phyloP scores from a whole-genome alignment of 352 stramenopile genomes.

The Peronospora farinosa region DNA sequence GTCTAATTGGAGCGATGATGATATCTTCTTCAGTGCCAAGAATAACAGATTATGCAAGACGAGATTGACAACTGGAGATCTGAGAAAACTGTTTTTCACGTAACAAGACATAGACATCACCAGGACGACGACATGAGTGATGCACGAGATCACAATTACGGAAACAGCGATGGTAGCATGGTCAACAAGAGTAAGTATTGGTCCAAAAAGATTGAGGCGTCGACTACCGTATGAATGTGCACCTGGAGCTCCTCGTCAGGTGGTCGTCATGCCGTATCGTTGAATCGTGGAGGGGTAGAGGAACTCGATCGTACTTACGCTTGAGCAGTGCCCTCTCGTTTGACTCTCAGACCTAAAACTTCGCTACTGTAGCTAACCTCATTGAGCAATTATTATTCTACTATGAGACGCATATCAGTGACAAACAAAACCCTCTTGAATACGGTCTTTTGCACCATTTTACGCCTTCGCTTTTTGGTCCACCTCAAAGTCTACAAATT shows the following conservation, averaged over 20 bases:
- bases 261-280: slow-evolving; percentile 50
- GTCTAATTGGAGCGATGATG: slow-evolving; percentile 47
- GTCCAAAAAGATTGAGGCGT: slow-evolving; percentile 67
- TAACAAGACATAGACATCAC: slow-evolving; percentile 15
- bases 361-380: too few species aligned
- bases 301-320: slow-evolving; percentile 27
- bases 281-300: slow-evolving; percentile 45
- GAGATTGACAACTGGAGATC: slow-evolving; percentile 37
- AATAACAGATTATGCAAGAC: slow-evolving; percentile 27
- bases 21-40: slow-evolving; percentile 11
- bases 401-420: too few species aligned
- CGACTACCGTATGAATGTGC: slow-evolving; percentile 51
- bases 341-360: too few species aligned
- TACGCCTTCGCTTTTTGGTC: too few species aligned
- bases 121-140: slow-evolving; percentile 2
- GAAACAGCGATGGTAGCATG: too few species aligned
- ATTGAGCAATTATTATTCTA: too few species aligned
- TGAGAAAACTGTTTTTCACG: slow-evolving; percentile 46
- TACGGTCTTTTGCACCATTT: too few species aligned
- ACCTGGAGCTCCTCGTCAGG: slow-evolving; percentile 74
- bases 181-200: too few species aligned
- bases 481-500: too few species aligned
- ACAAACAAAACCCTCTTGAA: too few species aligned
- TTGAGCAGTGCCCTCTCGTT: slow-evolving; percentile 35
- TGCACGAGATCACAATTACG: neutral